These are phyloP conservation scores for Nitzschia palea DNA, from an alignment of 108 stramenopile species.

Conservation along the genomic window DNA sequence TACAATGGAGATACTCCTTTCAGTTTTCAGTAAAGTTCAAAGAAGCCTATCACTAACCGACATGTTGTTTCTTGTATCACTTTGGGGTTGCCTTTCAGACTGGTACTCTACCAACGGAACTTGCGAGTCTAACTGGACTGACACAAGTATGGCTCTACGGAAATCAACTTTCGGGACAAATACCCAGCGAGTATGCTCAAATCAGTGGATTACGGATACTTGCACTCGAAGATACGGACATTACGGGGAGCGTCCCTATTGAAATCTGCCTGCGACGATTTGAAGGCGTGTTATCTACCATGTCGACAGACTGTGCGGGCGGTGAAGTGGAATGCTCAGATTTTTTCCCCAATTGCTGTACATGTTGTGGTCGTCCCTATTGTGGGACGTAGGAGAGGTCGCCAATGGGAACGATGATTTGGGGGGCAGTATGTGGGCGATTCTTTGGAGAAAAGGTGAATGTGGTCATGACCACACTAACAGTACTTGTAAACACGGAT, in stretches of 20 bases:
- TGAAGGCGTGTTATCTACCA: background rate
- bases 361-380: slow-evolving; percentile 7
- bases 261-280: slow-evolving; percentile 12
- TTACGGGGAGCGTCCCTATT: slow-evolving; percentile 7
- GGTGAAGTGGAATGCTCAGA: slow-evolving; percentile 11
- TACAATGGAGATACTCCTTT: too few relatives aligned
- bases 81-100: slow-evolving; percentile 2
- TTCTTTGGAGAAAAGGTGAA: too few relatives aligned
- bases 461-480: too few relatives aligned
- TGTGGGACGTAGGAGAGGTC: slow-evolving; percentile 8
- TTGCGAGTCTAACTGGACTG: slow-evolving; percentile 1
- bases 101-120: slow-evolving; percentile 11
- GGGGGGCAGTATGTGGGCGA: too few relatives aligned
- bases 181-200: slow-evolving; percentile 8
- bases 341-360: slow-evolving; percentile 15
- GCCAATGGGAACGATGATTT: too few relatives aligned
- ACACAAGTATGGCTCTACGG: slow-evolving; percentile 16
- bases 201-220: slow-evolving; percentile 9
- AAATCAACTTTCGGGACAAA: background rate
- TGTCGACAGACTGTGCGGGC: slow-evolving; percentile 11
- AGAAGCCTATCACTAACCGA: background rate
- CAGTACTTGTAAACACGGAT: too few relatives aligned
- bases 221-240: slow-evolving; percentile 10
- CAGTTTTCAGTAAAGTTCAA: too few relatives aligned
- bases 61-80: background rate